Percentiles rank a stretch among this genome's conserved stretches.
Conservation (phyloP, 495 filamentous ascomycete species). For the Clavariopsis aquatica region DNA sequence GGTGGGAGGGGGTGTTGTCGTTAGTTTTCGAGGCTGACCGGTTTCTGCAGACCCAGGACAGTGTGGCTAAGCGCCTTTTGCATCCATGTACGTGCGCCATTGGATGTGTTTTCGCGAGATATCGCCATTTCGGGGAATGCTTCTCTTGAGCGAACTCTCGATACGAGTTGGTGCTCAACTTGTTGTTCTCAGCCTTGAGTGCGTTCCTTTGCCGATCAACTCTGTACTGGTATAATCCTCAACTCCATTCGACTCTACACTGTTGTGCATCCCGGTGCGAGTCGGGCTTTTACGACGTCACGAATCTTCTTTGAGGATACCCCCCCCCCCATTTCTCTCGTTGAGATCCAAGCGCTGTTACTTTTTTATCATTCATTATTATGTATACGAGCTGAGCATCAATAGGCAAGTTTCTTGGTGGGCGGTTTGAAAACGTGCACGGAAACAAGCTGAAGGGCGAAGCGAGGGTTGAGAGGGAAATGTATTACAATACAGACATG, state of each 20-base stretch:
- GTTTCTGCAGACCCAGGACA: slow-evolving; percentile 47
- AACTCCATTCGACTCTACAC: no score
- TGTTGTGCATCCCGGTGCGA: no score
- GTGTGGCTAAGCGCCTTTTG: slow-evolving; percentile 41
- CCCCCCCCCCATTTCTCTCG: slow-evolving; percentile 25
- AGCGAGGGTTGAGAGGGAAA: no score
- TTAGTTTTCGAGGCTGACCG: slow-evolving; percentile 18
- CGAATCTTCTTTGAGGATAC: slow-evolving; percentile 28
- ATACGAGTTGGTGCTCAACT: no score
- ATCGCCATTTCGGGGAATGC: background rate
- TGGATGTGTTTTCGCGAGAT: background rate
- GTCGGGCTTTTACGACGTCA: slow-evolving; percentile 1
- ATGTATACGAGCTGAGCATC: no score
- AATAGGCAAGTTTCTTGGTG: background rate
- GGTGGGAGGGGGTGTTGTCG: no score
- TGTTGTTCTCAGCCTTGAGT: background rate
- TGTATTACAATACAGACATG: background rate
- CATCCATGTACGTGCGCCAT: background rate
- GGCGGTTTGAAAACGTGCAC: background rate
- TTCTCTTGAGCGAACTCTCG: background rate
- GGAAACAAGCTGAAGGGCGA: no score
- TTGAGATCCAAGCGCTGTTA: background rate
- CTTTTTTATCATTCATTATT: no score
- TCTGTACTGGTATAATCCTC: no score
- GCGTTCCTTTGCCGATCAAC: no score